These are phyloP conservation scores for Sedum album DNA, from an alignment of 164 flowering plant genomes.

Conservation along the genomic window DNA sequence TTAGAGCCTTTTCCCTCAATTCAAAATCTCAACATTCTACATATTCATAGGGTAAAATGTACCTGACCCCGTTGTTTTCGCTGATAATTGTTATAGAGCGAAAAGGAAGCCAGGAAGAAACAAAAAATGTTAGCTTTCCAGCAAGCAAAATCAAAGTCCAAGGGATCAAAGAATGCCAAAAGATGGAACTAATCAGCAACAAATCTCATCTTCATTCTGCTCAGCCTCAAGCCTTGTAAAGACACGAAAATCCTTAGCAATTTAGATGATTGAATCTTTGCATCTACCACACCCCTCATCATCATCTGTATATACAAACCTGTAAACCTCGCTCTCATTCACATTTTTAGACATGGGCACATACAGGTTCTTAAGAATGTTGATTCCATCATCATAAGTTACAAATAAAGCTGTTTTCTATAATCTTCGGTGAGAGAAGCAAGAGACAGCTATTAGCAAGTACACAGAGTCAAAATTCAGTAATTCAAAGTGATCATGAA, in stretches of 20 bases:
- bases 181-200: constrained; percentile 65
- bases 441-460: too few species aligned
- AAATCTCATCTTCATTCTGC: background rate
- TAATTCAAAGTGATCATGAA: background rate
- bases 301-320: background rate
- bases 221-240: background rate
- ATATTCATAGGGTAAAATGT: background rate
- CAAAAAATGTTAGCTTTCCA: constrained; percentile 87
- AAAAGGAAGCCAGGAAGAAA: constrained; percentile 89
- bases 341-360: background rate
- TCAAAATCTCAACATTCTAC: background rate
- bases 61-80: background rate
- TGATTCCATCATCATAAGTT: too few species aligned
- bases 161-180: constrained; percentile 74
- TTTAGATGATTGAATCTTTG: background rate
- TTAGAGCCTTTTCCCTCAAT: constrained; percentile 7
- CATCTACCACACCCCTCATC: background rate
- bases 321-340: background rate
- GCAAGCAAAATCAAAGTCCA: constrained; percentile 76
- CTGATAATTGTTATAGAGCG: constrained; percentile 41
- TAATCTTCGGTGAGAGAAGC: too few species aligned
- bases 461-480: background rate
- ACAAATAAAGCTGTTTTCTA: too few species aligned
- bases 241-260: background rate
- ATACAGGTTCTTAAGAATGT: too few species aligned